Base-by-base conservation (phyloP, 805 yeast species). In the Candida sakaeoensis region DNA sequence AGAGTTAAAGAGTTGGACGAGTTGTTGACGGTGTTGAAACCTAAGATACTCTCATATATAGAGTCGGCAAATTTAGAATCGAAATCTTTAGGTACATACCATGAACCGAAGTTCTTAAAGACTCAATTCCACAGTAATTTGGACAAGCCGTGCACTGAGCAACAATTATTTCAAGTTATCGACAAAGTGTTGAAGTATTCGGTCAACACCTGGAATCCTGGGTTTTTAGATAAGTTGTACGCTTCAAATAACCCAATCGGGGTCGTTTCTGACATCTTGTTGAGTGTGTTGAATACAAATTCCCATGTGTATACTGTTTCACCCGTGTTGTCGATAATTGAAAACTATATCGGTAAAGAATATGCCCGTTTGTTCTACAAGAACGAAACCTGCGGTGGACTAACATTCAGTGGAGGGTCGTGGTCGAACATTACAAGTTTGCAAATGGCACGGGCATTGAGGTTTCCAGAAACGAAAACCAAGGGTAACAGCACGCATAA, bases 161-260 rank as follows among this genome's bases (percentile, higher is more conserved):
- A 58, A 3, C 60, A 65, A 22, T 67, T 85, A 4, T 55, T 75
- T 28, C 54, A 53, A 2, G 64, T 74, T 3, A 72, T 83, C 39
- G 80, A 83, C 44, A 57, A 68, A 32, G 74, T 86, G 1, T 61
- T 86, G 46, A 61, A 74, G 36, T 74, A 80, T 51, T 82, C 91
- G 0, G 87, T 84, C 29, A 85, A 81, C 38, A 87, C 95, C 0
- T 87, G 95, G 95, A 84, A 83, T 54, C 82, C 86, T 0, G 95
- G 95, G 1, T 86, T 86, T 53, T 61, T 86, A 64, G 95, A 87
- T 55, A 86, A 86, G 58, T 65, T 86, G 41, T 86, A 86, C 50
- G 95, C 95, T 0, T 77, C 86, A n/a, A 85, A 86, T 19, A 86
- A 85, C 53, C 90, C 95, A 1, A 80, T 85, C 22, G 95, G 95